Evolutionary conservation across 306 rosid species (phyloP).

Genomic region (Fragaria vesca): DNA sequence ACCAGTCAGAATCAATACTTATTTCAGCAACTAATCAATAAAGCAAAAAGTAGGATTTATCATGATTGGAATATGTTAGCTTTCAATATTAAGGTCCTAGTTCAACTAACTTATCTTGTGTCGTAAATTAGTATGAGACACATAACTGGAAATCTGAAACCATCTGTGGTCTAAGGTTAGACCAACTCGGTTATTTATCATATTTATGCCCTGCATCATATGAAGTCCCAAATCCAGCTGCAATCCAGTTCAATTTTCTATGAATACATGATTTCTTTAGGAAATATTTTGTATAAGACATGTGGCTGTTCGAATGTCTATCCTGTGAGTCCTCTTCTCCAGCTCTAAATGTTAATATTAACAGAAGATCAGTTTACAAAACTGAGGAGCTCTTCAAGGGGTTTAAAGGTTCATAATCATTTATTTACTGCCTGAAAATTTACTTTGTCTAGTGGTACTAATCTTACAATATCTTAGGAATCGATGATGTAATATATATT

Average conservation of each 20-base stretch:
- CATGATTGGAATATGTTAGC: background rate
- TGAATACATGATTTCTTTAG: background rate
- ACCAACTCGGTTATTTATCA: background rate
- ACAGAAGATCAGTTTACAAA: conserved; percentile 25
- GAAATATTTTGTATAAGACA: background rate
- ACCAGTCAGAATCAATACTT: background rate
- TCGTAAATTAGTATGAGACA: background rate
- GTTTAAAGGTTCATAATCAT: conserved; percentile 24
- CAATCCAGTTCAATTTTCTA: background rate
- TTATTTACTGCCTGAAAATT: background rate
- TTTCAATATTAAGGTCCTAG: background rate
- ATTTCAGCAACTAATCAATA: background rate
- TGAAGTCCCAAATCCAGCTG: background rate
- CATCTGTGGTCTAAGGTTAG: background rate
- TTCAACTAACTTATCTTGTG: background rate
- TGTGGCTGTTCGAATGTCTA: background rate
- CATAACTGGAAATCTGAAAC: background rate
- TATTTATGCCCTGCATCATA: background rate
- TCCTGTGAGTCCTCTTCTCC: background rate
- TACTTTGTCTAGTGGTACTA: background rate
- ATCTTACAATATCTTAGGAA: conserved; percentile 16
- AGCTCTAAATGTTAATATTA: conserved; percentile 19
- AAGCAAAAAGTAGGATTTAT: background rate
- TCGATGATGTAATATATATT: conserved; percentile 13
- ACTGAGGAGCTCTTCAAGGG: conserved; percentile 30